A percentile compares a stretch with the other conserved stretches of the same genome.
These are phyloP conservation scores for Clathrospora elynae DNA, from an alignment of 2,329 filamentous ascomycete species.

Conservation along the genomic window DNA sequence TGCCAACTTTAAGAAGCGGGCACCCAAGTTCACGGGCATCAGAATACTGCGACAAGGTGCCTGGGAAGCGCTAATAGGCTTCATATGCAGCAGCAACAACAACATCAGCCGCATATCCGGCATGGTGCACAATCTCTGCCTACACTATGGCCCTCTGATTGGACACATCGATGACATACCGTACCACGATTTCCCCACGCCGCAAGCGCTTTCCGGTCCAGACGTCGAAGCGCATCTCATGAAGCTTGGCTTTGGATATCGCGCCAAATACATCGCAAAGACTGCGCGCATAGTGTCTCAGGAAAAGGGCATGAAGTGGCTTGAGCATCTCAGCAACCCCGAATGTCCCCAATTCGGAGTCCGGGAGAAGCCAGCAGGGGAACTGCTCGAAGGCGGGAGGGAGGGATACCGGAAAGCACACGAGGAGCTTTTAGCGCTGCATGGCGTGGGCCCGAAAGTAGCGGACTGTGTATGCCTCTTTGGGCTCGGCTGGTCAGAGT, in stretches of 20 bases:
- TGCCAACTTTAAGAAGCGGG: slow-evolving; percentile 84
- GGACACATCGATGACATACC: slow-evolving; percentile 70
- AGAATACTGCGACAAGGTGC: slow-evolving; percentile 92
- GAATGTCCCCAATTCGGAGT: slow-evolving; percentile 66
- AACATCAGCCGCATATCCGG: slow-evolving; percentile 94
- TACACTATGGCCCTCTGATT: slow-evolving; percentile 79
- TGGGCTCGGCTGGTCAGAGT: slow-evolving; percentile 93
- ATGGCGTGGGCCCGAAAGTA: slow-evolving; percentile 95
- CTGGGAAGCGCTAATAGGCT: slow-evolving; percentile 91
- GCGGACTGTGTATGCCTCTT: slow-evolving; percentile 96
- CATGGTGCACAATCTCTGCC: slow-evolving; percentile 93
- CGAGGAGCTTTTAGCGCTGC: slow-evolving; percentile 74
- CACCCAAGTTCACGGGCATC: slow-evolving; percentile 85
- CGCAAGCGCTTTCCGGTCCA: slow-evolving; percentile 71
- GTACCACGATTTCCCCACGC: slow-evolving; percentile 86
- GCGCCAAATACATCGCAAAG: slow-evolving; percentile 87
- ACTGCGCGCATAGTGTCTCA: slow-evolving; percentile 79
- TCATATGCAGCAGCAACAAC: slow-evolving; percentile 99
- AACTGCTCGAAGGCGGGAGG: slow-evolving; percentile 57
- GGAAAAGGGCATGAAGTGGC: slow-evolving; percentile 70
- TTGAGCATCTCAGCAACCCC: slow-evolving; percentile 77
- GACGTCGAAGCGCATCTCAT: slow-evolving; percentile 82
- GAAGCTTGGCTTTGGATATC: slow-evolving; percentile 88
- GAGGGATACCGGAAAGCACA: slow-evolving; percentile 80
- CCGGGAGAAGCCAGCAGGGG: slow-evolving; percentile 51